These are phyloP conservation scores for Termitomyces sp. DNA, from an alignment of 768 basidiomycete genomes.

Conservation along the genomic window DNA sequence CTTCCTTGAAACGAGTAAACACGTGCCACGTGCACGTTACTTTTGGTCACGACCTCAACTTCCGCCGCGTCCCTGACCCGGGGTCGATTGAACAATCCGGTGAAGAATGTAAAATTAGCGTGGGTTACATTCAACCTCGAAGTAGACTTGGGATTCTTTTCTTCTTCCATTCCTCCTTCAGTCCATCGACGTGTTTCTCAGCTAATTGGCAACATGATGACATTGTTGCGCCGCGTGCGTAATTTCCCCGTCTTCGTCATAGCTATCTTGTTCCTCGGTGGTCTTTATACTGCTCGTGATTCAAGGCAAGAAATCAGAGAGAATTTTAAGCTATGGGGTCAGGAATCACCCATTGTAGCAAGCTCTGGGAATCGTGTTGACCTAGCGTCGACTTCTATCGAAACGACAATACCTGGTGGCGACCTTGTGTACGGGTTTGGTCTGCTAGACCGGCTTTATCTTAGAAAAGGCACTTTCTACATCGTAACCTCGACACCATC, in stretches of 20 bases:
- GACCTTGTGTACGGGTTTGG: slow-evolving; percentile 64
- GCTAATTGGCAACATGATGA: not conserved
- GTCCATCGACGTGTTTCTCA: not conserved
- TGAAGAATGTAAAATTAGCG: not conserved
- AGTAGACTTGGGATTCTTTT: not conserved
- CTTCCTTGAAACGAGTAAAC: not conserved
- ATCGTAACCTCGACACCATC: slow-evolving; percentile 42
- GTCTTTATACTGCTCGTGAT: not conserved
- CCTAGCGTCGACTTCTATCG: slow-evolving; percentile 5
- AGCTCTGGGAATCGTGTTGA: not conserved
- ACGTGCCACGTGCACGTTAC: not conserved
- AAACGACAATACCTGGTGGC: slow-evolving; percentile 23
- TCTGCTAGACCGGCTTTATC: slow-evolving; percentile 66
- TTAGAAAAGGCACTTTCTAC: slow-evolving; percentile 69
- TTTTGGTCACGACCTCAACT: not conserved
- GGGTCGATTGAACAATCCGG: not conserved
- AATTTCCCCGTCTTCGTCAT: slow-evolving; percentile 1
- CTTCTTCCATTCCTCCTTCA: not conserved
- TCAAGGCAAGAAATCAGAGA: not conserved
- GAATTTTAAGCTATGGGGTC: not conserved
- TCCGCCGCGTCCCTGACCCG: not conserved
- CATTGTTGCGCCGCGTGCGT: slow-evolving; percentile 7
- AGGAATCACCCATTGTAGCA: not conserved
- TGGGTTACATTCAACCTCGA: not conserved
- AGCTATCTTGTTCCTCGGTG: slow-evolving; percentile 2